Conservation (phyloP, 2,329 filamentous ascomycete species). For the Blumeriella jaapii region DNA sequence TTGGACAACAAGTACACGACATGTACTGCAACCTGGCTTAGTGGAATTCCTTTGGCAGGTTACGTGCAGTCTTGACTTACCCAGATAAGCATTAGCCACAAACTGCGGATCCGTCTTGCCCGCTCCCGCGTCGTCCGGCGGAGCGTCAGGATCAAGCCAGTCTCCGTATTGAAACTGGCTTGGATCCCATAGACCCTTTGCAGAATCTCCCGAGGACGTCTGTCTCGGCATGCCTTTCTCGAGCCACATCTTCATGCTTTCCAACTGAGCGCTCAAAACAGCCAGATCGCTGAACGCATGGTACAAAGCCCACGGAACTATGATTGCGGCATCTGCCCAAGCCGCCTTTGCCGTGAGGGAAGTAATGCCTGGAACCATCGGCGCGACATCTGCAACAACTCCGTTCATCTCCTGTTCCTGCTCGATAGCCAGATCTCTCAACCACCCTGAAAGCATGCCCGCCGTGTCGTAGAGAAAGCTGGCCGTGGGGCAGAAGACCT, state of each 20-base stretch:
- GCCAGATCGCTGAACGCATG: conserved; percentile 5
- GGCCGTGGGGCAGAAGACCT: conserved; percentile 34
- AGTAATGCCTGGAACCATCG: conserved; percentile 3
- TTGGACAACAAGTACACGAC: conserved; percentile 30
- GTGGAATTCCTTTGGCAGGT: not conserved
- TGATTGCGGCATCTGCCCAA: conserved; percentile 9
- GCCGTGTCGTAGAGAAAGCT: conserved; percentile 31
- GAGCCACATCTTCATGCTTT: conserved; percentile 9
- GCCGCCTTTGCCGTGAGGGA: conserved; percentile 1
- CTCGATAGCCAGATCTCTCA: conserved; percentile 28
- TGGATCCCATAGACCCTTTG: conserved; percentile 32
- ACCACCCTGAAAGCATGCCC: conserved; percentile 33
- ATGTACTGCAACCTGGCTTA: conserved; percentile 22
- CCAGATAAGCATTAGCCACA: conserved; percentile 36
- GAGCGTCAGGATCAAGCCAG: conserved; percentile 38
- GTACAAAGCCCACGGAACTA: conserved; percentile 10
- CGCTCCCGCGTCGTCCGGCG: conserved; percentile 29
- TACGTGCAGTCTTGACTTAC: not conserved
- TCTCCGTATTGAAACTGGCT: conserved; percentile 32
- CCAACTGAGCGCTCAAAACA: conserved; percentile 3
- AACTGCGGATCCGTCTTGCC: conserved; percentile 32
- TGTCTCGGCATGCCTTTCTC: conserved; percentile 27
- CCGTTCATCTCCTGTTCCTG: conserved; percentile 6
- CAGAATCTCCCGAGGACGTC: not conserved
- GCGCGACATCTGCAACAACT: conserved; percentile 4